Conservation (phyloP, 2,329 filamentous ascomycete species). For the Pseudocercospora macadamiae region DNA sequence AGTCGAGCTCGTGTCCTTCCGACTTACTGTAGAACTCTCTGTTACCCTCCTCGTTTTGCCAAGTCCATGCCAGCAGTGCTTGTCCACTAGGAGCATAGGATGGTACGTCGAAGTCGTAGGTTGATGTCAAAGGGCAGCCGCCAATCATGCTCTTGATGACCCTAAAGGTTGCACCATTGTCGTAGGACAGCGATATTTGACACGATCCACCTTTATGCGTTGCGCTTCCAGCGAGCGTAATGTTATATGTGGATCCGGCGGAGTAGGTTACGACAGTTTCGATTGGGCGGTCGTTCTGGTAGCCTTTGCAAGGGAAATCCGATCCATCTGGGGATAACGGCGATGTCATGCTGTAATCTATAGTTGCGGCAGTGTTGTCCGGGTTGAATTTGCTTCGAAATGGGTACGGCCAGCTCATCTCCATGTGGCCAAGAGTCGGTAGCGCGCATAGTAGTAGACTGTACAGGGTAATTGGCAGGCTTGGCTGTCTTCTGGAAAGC, state of each 20-base stretch:
- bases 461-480: constrained; percentile 1
- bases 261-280: constrained; percentile 62
- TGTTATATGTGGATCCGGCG: constrained; percentile 64
- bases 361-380: constrained; percentile 45
- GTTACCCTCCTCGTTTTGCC: constrained; percentile 60
- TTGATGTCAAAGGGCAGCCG: constrained; percentile 56
- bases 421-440: constrained; percentile 51
- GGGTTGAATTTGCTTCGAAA: constrained; percentile 56
- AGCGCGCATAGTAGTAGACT: constrained; percentile 18
- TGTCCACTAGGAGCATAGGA: constrained; percentile 61
- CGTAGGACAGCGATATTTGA: constrained; percentile 74
- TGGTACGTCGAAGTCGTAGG: constrained; percentile 69
- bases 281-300: constrained; percentile 55
- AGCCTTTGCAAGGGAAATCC: constrained; percentile 78
- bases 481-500: constrained; percentile 19
- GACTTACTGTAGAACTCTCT: constrained; percentile 87
- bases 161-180: constrained; percentile 69
- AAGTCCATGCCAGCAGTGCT: constrained; percentile 72
- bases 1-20: no score
- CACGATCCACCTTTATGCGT: constrained; percentile 68
- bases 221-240: constrained; percentile 64
- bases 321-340: constrained; percentile 64
- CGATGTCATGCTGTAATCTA: constrained; percentile 73
- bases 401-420: constrained; percentile 59
- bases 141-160: constrained; percentile 68